Conservation (phyloP, 2,329 filamentous ascomycete genomes). For the Hypoxylon sp. region DNA sequence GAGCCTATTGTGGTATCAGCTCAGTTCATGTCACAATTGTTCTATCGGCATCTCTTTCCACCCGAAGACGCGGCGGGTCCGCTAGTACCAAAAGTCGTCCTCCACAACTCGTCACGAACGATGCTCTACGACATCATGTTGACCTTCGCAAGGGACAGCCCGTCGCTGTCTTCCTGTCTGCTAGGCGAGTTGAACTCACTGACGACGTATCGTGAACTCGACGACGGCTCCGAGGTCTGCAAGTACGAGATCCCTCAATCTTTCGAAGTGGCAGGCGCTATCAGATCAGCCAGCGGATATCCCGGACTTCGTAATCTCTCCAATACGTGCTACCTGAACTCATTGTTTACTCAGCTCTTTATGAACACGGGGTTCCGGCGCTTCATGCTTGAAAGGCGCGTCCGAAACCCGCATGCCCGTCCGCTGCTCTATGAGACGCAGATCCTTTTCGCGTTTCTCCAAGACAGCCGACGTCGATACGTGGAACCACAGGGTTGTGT, state of each 20-base stretch:
- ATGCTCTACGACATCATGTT: constrained; percentile 69
- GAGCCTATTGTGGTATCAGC: constrained; percentile 31
- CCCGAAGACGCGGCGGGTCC: constrained; percentile 46
- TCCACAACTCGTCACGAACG: constrained; percentile 63
- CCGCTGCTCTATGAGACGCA: constrained; percentile 79
- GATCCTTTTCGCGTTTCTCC: constrained; percentile 83
- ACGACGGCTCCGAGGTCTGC: constrained; percentile 60
- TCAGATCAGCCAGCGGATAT: constrained; percentile 82
- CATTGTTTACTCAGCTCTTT: constrained; percentile 90
- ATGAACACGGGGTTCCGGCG: constrained; percentile 90
- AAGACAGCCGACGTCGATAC: constrained; percentile 77
- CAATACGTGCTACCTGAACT: constrained; percentile 98
- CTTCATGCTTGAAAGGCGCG: constrained; percentile 76
- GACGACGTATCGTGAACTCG: constrained; percentile 55
- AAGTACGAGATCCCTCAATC: constrained; percentile 66
- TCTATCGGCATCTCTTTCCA: constrained; percentile 73
- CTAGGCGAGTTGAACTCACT: constrained; percentile 60
- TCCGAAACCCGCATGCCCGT: constrained; percentile 66
- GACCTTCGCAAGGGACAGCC: constrained; percentile 60
- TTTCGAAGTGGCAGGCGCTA: constrained; percentile 71
- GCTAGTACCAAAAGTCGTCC: constrained; percentile 52
- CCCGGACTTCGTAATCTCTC: constrained; percentile 91
- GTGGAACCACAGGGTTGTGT: constrained; percentile 79
- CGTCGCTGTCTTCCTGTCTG: constrained; percentile 57
- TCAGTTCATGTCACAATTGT: constrained; percentile 57